Conservation (phyloP, 2,329 filamentous ascomycete genomes). For the Microsporum canis region DNA sequence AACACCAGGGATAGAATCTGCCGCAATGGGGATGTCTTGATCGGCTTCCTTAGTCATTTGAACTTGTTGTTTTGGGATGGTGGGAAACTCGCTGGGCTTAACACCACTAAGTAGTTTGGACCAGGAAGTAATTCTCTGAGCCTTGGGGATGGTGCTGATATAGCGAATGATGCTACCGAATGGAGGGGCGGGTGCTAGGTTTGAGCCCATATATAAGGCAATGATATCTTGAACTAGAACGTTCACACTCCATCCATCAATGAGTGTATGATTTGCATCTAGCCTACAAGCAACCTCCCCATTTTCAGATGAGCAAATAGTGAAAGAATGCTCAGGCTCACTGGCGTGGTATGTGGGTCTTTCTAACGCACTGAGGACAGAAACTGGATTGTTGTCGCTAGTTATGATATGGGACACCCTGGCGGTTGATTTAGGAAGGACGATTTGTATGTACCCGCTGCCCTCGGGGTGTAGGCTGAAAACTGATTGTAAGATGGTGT, state of each 20-base stretch:
- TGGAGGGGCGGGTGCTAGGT: constrained; percentile 20
- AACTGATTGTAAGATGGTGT: constrained; percentile 27
- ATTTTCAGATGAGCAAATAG: constrained; percentile 23
- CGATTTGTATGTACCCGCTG: neutral
- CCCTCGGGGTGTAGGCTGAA: constrained; percentile 8
- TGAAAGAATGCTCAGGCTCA: constrained; percentile 21
- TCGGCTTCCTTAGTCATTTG: constrained; percentile 5
- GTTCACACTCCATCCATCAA: constrained; percentile 35
- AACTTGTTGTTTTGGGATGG: constrained; percentile 28
- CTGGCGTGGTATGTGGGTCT: neutral
- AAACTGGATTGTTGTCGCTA: neutral
- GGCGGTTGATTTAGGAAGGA: neutral
- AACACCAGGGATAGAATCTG: constrained; percentile 2
- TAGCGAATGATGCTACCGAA: constrained; percentile 30
- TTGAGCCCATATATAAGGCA: constrained; percentile 26
- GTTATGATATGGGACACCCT: neutral
- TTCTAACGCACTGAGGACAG: neutral
- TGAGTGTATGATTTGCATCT: constrained; percentile 35
- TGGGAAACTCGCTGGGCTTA: constrained; percentile 33
- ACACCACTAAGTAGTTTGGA: constrained; percentile 27
- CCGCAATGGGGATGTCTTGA: constrained; percentile 5
- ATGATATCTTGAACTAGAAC: constrained; percentile 31
- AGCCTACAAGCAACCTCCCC: constrained; percentile 27
- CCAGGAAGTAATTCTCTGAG: constrained; percentile 26
- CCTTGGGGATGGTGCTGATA: constrained; percentile 19